These are phyloP conservation scores for Nicotiana attenuata DNA, from an alignment of 257 asterid species.

Conservation along the genomic window DNA sequence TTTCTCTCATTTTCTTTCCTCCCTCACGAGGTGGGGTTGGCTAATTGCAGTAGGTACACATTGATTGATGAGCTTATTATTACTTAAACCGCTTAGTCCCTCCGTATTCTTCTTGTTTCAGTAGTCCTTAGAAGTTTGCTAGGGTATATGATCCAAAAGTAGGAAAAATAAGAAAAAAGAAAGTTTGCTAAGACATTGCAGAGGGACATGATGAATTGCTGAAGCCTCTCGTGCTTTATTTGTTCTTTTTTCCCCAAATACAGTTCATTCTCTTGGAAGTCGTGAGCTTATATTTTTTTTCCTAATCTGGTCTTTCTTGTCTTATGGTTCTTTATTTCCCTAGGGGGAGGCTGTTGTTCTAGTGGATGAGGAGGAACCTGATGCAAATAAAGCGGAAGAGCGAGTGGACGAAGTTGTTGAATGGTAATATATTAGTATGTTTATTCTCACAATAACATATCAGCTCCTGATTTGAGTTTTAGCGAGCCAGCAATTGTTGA, in stretches of 20 bases:
- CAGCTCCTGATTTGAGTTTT: not conserved
- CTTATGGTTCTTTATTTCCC: not conserved
- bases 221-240: not conserved
- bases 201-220: not conserved
- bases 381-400: conserved; percentile 26
- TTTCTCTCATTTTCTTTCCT: not conserved
- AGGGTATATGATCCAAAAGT: not conserved
- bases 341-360: conserved; percentile 50
- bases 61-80: not conserved
- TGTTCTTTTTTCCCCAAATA: not conserved
- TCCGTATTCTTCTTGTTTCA: not conserved
- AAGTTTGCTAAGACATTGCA: not conserved
- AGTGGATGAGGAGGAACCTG: conserved; percentile 77
- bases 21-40: not conserved
- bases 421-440: conserved; percentile 12
- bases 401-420: conserved; percentile 32
- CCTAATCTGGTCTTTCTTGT: not conserved
- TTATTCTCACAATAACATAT: not conserved
- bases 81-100: not conserved
- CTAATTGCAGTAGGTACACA: not conserved
- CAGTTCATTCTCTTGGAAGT: not conserved
- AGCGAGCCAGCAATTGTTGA: not conserved
- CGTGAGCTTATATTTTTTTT: not conserved
- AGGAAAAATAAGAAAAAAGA: not conserved
- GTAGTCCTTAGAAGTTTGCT: not conserved